A percentile compares a stretch with the other conserved stretches of the same genome.
These are phyloP conservation scores for Arabis hirsuta DNA, from an alignment of 345 rosid genomes.

Conservation along the genomic window DNA sequence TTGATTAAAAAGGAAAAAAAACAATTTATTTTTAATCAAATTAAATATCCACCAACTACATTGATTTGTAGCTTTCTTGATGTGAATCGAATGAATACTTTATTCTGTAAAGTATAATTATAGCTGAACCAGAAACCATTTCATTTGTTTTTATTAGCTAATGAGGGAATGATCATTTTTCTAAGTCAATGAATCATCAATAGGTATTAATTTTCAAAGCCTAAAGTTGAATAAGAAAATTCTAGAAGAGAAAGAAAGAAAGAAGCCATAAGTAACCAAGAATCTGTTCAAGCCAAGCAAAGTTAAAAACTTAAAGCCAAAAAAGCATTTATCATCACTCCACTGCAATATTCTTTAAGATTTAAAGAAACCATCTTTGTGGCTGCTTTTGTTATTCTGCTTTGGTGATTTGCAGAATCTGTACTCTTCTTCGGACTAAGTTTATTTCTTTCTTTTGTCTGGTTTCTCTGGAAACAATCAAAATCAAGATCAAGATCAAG, in stretches of 20 bases:
- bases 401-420: conserved; percentile 37
- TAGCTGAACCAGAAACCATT: conserved; percentile 29
- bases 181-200: conserved; percentile 14
- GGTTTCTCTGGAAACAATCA: neutral
- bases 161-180: neutral
- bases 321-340: conserved; percentile 14
- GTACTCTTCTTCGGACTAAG: conserved; percentile 31
- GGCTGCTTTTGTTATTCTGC: conserved; percentile 34
- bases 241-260: neutral
- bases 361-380: conserved; percentile 22
- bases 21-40: neutral
- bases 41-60: conserved; percentile 10
- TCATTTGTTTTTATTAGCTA: conserved; percentile 4
- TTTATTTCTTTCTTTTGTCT: conserved; percentile 33
- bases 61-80: conserved; percentile 33
- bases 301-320: conserved; percentile 27
- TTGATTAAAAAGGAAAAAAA: too few relatives aligned
- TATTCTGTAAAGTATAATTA: conserved; percentile 18
- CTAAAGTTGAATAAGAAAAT: conserved; percentile 10
- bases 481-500: conserved; percentile 18
- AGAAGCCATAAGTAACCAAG: conserved; percentile 11
- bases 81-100: conserved; percentile 12
- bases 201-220: conserved; percentile 19
- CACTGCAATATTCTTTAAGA: conserved; percentile 22
- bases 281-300: conserved; percentile 38